Base-by-base conservation (phyloP, 129 eudicot species). In the Erigeron canadensis region DNA sequence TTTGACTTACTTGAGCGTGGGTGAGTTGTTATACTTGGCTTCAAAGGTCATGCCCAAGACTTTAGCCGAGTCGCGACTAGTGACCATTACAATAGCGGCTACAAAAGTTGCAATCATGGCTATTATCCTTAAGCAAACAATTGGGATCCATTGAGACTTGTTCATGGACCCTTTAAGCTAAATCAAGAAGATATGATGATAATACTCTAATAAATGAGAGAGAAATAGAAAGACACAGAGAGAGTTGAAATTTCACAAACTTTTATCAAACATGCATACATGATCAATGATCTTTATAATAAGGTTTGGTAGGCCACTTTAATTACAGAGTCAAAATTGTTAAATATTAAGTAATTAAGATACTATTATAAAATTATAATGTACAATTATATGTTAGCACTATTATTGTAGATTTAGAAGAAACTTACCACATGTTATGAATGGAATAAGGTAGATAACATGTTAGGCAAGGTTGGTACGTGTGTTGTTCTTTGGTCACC, bases 21-120 rank as follows among this genome's bases (percentile, higher is more conserved):
- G 95, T 9, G 96, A 78, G 84, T 94, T 79, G 57, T 83, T 67
- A 60, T 66, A 94, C 75, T 86, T 89, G 70, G 98, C 98, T 75
- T 82, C 83, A 70, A 94, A 89, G n/a, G 82, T 82, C 87, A 94
- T 69, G 83, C 75, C 82, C 65, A 87, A 75, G 65, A 94, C 92
- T 15, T 74, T 63, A 17, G 95, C 81, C 5, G 98, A 74, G 67
- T 94, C 98, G 67, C 75, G 86, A 79, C 88, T 80, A 5, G 92
- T 87, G 69, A 84, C 47, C 92, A 90, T 94, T 47, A 85, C 54
- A 65, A 87, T 17, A 58, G 83, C 66, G 58, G 97, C 95, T 34
- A 85, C 59, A 53, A 86, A 53, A 38, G 87, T 18, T 50, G 97
- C 84, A 46, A 65, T 90, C 59, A 89, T 66, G 76, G 96, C 98